phyloP scores from a whole-genome alignment of 257 asterid genomes.

The Petunia axillaris region DNA sequence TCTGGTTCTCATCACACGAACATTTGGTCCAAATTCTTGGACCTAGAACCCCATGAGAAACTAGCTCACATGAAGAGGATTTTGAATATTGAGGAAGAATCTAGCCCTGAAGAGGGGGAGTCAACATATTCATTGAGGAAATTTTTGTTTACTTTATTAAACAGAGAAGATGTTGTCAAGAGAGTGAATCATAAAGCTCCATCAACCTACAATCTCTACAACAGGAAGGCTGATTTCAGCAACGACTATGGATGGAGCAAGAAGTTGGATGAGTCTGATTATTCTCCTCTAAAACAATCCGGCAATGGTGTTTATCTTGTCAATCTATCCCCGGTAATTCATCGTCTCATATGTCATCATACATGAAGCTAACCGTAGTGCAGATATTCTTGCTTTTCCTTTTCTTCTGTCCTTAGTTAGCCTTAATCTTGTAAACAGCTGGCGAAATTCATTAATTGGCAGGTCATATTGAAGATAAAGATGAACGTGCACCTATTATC shows the following conservation, averaged over 20 bases:
- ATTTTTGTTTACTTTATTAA: constrained; percentile 42
- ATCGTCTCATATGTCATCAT: too few relatives aligned
- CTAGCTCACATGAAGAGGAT: constrained; percentile 55
- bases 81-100: constrained; percentile 23
- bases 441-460: too few relatives aligned
- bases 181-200: constrained; percentile 40
- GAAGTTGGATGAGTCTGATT: constrained; percentile 63
- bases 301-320: constrained; percentile 69
- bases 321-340: constrained; percentile 76
- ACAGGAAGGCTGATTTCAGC: constrained; percentile 55
- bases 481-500: too few relatives aligned
- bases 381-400: too few relatives aligned
- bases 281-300: constrained; percentile 55
- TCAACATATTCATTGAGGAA: constrained; percentile 64
- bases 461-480: too few relatives aligned
- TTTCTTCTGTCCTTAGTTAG: too few relatives aligned
- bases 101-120: constrained; percentile 10
- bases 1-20: constrained; percentile 42
- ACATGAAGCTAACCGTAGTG: too few relatives aligned
- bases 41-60: constrained; percentile 44
- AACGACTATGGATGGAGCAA: constrained; percentile 79
- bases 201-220: constrained; percentile 62
- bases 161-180: not conserved
- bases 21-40: constrained; percentile 57
- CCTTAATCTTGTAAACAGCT: too few relatives aligned